phyloP scores from a whole-genome alignment of 2,329 filamentous ascomycete species.

The Penicillium concentricum region DNA sequence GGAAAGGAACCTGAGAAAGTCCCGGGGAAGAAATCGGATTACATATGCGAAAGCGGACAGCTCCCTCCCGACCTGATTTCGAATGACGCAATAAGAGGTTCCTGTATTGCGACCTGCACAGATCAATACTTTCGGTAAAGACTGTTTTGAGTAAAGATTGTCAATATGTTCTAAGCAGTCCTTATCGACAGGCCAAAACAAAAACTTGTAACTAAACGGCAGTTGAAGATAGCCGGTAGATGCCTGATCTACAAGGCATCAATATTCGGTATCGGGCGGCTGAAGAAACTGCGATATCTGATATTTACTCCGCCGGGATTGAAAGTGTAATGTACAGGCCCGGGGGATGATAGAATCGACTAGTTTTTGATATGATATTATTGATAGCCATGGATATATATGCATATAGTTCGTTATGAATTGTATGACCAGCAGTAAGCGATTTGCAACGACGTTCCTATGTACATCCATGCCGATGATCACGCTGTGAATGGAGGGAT shows the following conservation, averaged over 20 bases:
- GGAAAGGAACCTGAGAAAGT: neutral
- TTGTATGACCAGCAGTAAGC: neutral
- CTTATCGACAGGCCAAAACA: neutral
- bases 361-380: neutral
- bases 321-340: neutral
- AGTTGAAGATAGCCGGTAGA: neutral
- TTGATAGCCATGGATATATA: neutral
- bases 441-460: neutral
- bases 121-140: neutral
- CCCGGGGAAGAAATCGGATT: constrained; percentile 23
- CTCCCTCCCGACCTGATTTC: constrained; percentile 15
- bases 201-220: neutral
- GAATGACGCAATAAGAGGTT: constrained; percentile 32
- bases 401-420: neutral
- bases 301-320: neutral
- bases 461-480: neutral
- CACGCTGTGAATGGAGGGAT: neutral
- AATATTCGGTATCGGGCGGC: neutral
- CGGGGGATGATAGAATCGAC: neutral
- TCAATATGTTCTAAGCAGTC: neutral
- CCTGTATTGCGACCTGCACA: neutral
- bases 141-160: neutral
- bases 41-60: constrained; percentile 22
- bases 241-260: neutral
- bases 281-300: neutral